Conservation (phyloP, 805 yeast species). For the Pichia cephalocereana region DNA sequence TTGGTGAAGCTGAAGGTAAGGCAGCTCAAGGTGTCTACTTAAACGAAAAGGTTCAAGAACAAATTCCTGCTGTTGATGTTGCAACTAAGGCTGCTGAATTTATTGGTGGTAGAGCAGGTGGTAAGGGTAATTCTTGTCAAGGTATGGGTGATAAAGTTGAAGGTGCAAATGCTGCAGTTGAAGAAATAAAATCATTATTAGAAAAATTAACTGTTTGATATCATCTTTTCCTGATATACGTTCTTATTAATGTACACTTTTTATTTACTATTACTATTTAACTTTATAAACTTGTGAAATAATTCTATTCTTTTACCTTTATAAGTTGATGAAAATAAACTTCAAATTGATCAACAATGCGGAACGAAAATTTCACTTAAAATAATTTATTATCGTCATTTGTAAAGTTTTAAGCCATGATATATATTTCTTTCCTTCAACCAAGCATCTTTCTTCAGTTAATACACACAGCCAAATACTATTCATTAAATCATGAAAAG, state of each 20-base stretch:
- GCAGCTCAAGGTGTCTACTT: constrained; percentile 95
- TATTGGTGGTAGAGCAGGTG: constrained; percentile 98
- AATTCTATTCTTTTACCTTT: no score
- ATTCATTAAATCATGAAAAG: no score
- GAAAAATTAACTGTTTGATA: constrained; percentile 38
- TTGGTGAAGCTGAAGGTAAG: constrained; percentile 50
- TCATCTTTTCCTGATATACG: not conserved
- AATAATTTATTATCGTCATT: no score
- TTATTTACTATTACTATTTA: not conserved
- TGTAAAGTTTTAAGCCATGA: no score
- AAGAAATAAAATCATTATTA: constrained; percentile 54
- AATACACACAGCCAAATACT: no score
- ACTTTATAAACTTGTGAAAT: no score
- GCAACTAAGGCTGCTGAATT: constrained; percentile 59
- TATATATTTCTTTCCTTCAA: no score
- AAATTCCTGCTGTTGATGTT: constrained; percentile 65
- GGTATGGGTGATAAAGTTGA: constrained; percentile 87
- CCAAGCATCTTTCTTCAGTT: no score
- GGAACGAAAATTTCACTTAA: no score
- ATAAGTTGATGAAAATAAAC: no score
- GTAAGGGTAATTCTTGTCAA: constrained; percentile 92
- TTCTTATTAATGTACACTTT: no score
- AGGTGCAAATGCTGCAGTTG: constrained; percentile 66
- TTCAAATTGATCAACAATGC: no score
- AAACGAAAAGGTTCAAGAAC: constrained; percentile 56